These are phyloP conservation scores for Aspergillus nanangensis DNA, from an alignment of 495 filamentous ascomycete genomes.

Conservation along the genomic window DNA sequence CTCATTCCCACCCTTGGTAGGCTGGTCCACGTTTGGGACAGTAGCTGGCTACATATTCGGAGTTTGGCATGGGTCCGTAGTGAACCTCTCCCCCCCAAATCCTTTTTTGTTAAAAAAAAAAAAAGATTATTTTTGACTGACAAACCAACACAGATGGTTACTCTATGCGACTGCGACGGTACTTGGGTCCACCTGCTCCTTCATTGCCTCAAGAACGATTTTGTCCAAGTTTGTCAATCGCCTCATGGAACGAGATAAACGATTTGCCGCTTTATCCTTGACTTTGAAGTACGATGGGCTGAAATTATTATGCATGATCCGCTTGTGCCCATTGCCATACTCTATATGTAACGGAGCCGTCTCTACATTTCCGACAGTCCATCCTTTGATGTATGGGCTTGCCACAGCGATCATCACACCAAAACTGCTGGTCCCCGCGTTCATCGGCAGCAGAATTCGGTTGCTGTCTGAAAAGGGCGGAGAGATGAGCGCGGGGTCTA, in stretches of 20 bases:
- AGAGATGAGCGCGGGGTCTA: constrained; percentile 48
- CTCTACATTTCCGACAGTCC: constrained; percentile 85
- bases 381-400: constrained; percentile 66
- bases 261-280: constrained; percentile 66
- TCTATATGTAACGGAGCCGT: constrained; percentile 91
- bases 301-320: constrained; percentile 86
- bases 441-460: constrained; percentile 73
- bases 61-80: constrained; percentile 67
- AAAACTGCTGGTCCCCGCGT: constrained; percentile 87
- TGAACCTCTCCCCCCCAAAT: too few species aligned
- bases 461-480: constrained; percentile 64
- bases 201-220: constrained; percentile 73
- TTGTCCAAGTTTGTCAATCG: constrained; percentile 72
- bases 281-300: constrained; percentile 78
- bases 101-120: too few species aligned
- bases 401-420: constrained; percentile 77
- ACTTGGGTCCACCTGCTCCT: constrained; percentile 69
- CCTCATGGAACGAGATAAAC: constrained; percentile 74
- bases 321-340: constrained; percentile 91
- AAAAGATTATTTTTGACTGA: too few species aligned
- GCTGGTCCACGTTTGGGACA: constrained; percentile 83
- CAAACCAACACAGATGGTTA: constrained; percentile 79
- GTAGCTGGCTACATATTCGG: constrained; percentile 92
- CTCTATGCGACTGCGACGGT: constrained; percentile 77
- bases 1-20: constrained; percentile 87